These are phyloP conservation scores for Taiozyma sp. DNA, from an alignment of 1,139 yeast species.

Conservation along the genomic window DNA sequence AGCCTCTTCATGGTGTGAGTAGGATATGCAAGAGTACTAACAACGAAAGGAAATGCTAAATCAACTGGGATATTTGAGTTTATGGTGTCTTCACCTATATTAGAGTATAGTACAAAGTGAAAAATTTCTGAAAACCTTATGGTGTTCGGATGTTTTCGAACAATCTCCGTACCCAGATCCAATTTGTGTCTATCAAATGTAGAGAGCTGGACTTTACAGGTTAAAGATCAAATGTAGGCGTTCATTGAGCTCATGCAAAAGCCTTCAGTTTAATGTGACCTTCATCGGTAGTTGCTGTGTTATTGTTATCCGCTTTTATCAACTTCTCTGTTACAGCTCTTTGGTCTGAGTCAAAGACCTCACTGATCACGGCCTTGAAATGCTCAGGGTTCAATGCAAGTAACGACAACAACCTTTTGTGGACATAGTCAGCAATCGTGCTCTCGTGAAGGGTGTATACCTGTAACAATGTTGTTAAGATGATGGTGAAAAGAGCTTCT, in stretches of 20 bases:
- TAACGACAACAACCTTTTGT: constrained; percentile 47
- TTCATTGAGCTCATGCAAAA: constrained; percentile 10
- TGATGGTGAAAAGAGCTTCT: constrained; percentile 16
- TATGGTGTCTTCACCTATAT: not conserved
- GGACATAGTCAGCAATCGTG: constrained; percentile 38
- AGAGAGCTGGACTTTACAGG: too few species aligned
- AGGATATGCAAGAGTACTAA: not conserved
- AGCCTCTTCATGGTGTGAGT: not conserved
- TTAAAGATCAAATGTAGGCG: not conserved
- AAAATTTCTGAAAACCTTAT: not conserved
- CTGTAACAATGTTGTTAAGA: constrained; percentile 12
- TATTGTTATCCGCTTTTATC: constrained; percentile 24
- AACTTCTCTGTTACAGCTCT: constrained; percentile 37
- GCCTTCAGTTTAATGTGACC: constrained; percentile 19
- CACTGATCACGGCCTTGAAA: constrained; percentile 50
- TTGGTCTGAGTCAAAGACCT: constrained; percentile 34
- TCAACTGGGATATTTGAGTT: not conserved
- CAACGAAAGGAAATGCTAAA: not conserved
- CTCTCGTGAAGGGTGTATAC: constrained; percentile 12
- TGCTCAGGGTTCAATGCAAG: constrained; percentile 43
- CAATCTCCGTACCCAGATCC: not conserved
- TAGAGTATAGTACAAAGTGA: not conserved
- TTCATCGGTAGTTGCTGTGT: not conserved
- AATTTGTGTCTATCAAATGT: not conserved
- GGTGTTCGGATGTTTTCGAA: not conserved